Conservation (phyloP, 1,139 yeast species). For the Schwanniomyces etchellsii region DNA sequence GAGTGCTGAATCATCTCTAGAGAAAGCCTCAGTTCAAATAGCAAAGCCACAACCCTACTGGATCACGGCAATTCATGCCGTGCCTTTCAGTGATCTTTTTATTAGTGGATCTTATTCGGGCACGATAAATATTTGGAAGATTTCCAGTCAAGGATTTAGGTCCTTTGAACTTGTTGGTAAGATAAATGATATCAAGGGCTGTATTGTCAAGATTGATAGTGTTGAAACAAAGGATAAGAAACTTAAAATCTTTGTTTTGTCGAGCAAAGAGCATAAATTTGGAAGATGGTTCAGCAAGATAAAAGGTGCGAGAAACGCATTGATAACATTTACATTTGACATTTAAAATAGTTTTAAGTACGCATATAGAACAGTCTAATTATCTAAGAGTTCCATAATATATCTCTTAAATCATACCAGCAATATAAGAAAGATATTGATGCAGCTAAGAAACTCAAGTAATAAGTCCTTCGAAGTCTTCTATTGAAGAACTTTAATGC, state of each 20-base stretch:
- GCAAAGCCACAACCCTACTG: conserved; percentile 76
- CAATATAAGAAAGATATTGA: background rate
- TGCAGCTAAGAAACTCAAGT: background rate
- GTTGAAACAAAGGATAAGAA: conserved; percentile 51
- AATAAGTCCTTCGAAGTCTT: too few species aligned
- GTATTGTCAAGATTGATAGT: conserved; percentile 62
- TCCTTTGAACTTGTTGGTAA: conserved; percentile 51
- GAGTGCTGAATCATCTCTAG: conserved; percentile 58
- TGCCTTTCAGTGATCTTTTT: conserved; percentile 88
- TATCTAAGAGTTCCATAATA: too few species aligned
- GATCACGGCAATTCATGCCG: conserved; percentile 75
- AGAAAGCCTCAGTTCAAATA: conserved; percentile 42
- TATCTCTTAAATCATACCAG: too few species aligned
- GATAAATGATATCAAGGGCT: conserved; percentile 59
- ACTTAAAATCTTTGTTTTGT: conserved; percentile 57
- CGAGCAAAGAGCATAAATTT: conserved; percentile 79
- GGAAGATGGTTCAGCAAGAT: conserved; percentile 69
- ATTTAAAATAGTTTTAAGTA: too few species aligned
- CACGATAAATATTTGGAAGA: conserved; percentile 66
- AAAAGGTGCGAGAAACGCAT: conserved; percentile 38
- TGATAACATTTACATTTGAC: conserved; percentile 34
- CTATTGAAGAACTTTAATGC: background rate
- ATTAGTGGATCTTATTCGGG: conserved; percentile 90
- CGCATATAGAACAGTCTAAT: too few species aligned
- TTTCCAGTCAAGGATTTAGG: conserved; percentile 55